Percentiles rank a stretch among this genome's conserved stretches.
Evolutionary conservation across 257 asterid genomes (phyloP).

Genomic region (Eucommia ulmoides): DNA sequence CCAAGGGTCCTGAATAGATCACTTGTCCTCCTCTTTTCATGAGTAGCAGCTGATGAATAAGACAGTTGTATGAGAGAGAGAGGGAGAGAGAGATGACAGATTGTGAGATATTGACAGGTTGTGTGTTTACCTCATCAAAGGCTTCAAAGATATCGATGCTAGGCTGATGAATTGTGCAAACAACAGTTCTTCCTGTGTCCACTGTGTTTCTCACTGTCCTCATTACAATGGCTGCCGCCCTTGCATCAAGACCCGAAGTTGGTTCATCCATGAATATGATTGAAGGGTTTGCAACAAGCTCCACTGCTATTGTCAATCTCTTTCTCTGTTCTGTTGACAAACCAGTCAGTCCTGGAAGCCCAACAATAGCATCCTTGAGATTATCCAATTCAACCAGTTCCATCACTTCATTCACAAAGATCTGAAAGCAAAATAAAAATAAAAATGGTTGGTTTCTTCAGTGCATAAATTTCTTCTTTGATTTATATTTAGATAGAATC

Average conservation of each 20-base stretch:
- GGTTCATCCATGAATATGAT: background rate
- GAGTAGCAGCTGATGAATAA: background rate
- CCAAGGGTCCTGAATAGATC: background rate
- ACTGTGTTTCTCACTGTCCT: background rate
- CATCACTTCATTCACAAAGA: background rate
- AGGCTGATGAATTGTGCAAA: background rate
- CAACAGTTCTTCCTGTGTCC: background rate
- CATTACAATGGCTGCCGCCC: background rate
- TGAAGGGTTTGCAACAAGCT: background rate
- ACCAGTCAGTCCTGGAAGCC: background rate
- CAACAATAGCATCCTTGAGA: background rate
- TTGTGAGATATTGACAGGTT: no score
- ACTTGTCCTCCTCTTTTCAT: background rate
- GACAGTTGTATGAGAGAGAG: background rate
- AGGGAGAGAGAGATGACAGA: background rate
- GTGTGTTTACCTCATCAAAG: background rate
- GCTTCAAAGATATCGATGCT: background rate
- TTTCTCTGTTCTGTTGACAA: background rate
- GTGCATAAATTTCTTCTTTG: background rate
- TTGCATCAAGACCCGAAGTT: background rate
- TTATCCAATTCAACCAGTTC: background rate
- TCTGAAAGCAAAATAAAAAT: background rate
- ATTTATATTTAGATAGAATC: no score
- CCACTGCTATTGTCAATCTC: background rate
- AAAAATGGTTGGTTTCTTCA: background rate